Evolutionary conservation across 1,139 yeast species (phyloP).

Genomic region (Arxiozyma slooffiae): DNA sequence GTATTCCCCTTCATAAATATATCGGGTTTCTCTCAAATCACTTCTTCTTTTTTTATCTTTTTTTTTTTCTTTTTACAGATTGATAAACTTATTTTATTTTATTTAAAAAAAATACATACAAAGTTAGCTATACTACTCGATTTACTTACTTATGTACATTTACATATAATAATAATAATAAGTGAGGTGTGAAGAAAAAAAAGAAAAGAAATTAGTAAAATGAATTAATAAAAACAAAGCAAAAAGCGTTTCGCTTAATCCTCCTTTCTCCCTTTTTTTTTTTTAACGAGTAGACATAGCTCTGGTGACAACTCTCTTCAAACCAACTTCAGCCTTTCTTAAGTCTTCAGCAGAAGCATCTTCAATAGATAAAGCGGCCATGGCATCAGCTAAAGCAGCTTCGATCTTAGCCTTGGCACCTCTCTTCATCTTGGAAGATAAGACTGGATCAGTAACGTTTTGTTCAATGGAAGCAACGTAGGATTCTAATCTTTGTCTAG

Average conservation of each 20-base stretch:
- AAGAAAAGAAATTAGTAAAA: background rate
- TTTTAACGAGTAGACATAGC: slow-evolving; percentile 98
- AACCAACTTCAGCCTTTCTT: slow-evolving; percentile 98
- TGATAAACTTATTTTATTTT: background rate
- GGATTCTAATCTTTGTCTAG: slow-evolving; percentile 98
- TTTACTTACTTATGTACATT: background rate
- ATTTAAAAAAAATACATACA: slow-evolving; percentile 2
- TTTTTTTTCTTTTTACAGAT: background rate
- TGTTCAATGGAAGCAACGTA: slow-evolving; percentile 96
- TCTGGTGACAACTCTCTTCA: slow-evolving; percentile 98
- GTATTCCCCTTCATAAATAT: too few relatives aligned
- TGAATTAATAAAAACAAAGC: background rate
- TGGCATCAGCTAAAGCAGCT: slow-evolving; percentile 96
- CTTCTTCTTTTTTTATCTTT: background rate
- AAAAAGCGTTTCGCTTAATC: background rate
- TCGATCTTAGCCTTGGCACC: slow-evolving; percentile 97
- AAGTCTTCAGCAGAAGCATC: slow-evolving; percentile 93
- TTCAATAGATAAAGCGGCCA: slow-evolving; percentile 95
- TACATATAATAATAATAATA: background rate
- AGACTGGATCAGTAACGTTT: slow-evolving; percentile 95
- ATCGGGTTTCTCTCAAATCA: too few relatives aligned
- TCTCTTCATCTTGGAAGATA: slow-evolving; percentile 96
- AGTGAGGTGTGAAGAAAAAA: background rate
- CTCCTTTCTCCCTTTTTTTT: background rate
- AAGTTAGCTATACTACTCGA: slow-evolving; percentile 2